A percentile compares a stretch with the other conserved stretches of the same genome.
phyloP scores from a whole-genome alignment of 345 rosid species.

The Populus ilicifolia region DNA sequence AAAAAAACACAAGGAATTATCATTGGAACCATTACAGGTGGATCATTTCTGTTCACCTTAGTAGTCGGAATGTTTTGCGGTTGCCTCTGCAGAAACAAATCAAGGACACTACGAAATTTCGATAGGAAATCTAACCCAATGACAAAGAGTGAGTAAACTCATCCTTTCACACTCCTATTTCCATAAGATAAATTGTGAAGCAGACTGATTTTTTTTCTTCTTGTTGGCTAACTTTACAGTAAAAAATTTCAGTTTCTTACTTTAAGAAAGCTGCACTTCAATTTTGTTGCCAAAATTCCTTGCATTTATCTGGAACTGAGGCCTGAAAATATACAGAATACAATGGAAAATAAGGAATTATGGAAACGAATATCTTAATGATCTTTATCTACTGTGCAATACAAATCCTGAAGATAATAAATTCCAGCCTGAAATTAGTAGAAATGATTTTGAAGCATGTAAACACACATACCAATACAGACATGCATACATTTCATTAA shows the following conservation, averaged over 20 bases:
- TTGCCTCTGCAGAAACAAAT: constrained; percentile 29
- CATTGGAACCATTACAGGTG: constrained; percentile 39
- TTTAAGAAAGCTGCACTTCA: no score
- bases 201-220: no score
- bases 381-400: no score
- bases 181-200: neutral
- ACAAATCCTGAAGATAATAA: neutral
- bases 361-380: neutral
- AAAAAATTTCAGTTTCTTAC: neutral
- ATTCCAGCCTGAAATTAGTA: neutral
- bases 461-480: neutral
- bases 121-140: constrained; percentile 23
- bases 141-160: constrained; percentile 45
- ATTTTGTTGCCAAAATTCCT: neutral
- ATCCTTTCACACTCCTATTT: constrained; percentile 4
- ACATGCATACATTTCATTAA: neutral
- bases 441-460: neutral
- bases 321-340: neutral
- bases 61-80: constrained; percentile 30
- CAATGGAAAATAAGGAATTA: neutral
- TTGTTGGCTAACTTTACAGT: neutral
- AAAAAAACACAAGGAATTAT: constrained; percentile 20
- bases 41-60: constrained; percentile 28
- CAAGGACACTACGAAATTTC: constrained; percentile 13
- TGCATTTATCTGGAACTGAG: neutral